Evolutionary conservation across 2,329 filamentous ascomycete species (phyloP).

Genomic region (Colletotrichum magnum): DNA sequence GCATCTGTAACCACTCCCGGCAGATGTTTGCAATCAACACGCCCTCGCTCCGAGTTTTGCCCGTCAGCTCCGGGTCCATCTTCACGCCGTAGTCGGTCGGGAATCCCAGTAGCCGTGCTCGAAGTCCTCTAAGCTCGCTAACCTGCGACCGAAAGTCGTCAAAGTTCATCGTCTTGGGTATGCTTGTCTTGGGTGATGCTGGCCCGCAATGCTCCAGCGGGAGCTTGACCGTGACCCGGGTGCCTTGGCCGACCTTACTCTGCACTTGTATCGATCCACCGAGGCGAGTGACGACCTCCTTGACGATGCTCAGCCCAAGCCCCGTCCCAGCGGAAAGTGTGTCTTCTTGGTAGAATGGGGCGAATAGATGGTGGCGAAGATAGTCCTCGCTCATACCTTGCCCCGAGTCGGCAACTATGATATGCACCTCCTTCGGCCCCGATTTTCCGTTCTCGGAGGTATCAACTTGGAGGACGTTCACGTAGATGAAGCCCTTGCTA

Average conservation of each 20-base stretch:
- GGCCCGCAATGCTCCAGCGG: slow-evolving; percentile 44
- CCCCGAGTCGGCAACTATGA: slow-evolving; percentile 75
- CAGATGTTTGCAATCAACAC: slow-evolving; percentile 47
- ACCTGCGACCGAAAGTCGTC: slow-evolving; percentile 49
- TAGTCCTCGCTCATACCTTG: slow-evolving; percentile 76
- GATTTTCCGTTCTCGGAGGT: neutral
- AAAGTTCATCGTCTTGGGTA: slow-evolving; percentile 37
- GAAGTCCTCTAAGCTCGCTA: slow-evolving; percentile 48
- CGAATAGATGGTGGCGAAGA: slow-evolving; percentile 71
- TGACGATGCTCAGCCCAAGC: slow-evolving; percentile 76
- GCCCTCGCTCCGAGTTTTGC: slow-evolving; percentile 37
- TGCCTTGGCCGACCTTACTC: slow-evolving; percentile 56
- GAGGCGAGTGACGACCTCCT: slow-evolving; percentile 69
- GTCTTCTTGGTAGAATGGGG: slow-evolving; percentile 76
- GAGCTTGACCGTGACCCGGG: slow-evolving; percentile 51
- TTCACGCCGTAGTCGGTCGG: neutral
- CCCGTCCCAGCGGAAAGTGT: slow-evolving; percentile 72
- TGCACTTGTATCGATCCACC: slow-evolving; percentile 72
- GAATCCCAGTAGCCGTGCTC: slow-evolving; percentile 47
- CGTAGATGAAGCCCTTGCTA: slow-evolving; percentile 47
- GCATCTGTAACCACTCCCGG: slow-evolving; percentile 50
- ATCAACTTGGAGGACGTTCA: slow-evolving; percentile 45
- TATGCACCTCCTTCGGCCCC: slow-evolving; percentile 40
- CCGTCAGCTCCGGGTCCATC: slow-evolving; percentile 6
- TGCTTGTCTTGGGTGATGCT: neutral